Base-by-base conservation (phyloP, 2,329 filamentous ascomycete genomes). In the Mariannaea sp. region DNA sequence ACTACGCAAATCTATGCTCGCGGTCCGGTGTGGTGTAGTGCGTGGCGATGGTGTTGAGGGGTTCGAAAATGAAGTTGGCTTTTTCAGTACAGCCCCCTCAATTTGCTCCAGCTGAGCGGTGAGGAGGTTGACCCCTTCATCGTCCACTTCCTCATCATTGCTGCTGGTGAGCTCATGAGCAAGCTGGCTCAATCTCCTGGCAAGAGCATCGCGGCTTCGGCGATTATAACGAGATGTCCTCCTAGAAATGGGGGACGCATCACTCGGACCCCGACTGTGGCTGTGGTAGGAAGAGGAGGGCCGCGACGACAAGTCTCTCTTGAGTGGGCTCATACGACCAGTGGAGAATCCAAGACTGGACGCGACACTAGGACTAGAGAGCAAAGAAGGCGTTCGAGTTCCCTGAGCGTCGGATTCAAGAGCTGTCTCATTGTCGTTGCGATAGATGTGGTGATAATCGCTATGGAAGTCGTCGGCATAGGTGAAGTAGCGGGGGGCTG, bases 101-200 rank as follows among this genome's bases (percentile, higher is more conserved):
- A 66, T 59, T 40, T 67, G 68, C 46, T 76, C 73, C 42, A 76
- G 60, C 49, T 73, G 70, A 35, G 73, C 70, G 29, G 75, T 69
- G 53, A 75, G 71, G 17, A 60, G 59, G n/a, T 67, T 67, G 42
- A 76, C 61, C 27, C 66, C 67, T 20, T 65, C 59, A 48, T 75
- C 73, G 40, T 75, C 71, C 14, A 72, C 65, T 16, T 62, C 56
- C 45, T 70, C 69, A 52, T 66, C 63, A 44, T 68, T 65, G 47
- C 64, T 65, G 49, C 66, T 64, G 16, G 71, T 67, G 41, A 76
- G 70, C 45, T 71, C 71, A 56, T 72, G 70, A 4, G 73, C 72
- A 22, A 76, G 70, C 38, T 73, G 68, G 47, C 68, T 72, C 27
- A 76, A 61, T 14, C 73, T 70, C 51, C 69, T 64, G 9, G 80